phyloP scores from a whole-genome alignment of 1,139 yeast species.

The Hyphopichia wangnamkhiaoensis region DNA sequence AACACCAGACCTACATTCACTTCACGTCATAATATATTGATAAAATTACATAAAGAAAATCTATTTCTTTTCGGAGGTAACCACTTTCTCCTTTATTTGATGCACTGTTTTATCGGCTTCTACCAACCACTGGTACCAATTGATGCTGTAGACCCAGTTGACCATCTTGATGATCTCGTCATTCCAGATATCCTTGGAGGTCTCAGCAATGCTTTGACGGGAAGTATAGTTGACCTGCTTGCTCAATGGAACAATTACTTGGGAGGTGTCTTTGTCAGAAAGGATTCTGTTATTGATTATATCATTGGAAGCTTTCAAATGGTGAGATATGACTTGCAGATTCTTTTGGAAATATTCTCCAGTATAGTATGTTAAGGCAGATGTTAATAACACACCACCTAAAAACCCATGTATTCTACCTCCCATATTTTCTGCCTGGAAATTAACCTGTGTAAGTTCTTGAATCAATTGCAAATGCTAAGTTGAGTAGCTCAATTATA shows the following conservation, averaged over 20 bases:
- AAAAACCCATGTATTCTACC: conserved; percentile 73
- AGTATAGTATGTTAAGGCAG: conserved; percentile 66
- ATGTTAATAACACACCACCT: conserved; percentile 66
- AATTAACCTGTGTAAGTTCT: no score
- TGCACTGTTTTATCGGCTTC: conserved; percentile 36
- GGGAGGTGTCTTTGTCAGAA: conserved; percentile 36
- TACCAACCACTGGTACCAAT: conserved; percentile 48
- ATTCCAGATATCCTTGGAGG: conserved; percentile 82
- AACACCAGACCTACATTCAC: no score
- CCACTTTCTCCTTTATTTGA: conserved; percentile 34
- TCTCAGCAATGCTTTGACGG: conserved; percentile 49
- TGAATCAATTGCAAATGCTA: no score
- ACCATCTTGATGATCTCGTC: conserved; percentile 68
- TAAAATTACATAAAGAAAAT: background rate
- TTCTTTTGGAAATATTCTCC: conserved; percentile 57
- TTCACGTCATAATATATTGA: no score
- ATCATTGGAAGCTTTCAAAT: conserved; percentile 49
- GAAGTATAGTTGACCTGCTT: conserved; percentile 33
- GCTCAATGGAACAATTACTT: conserved; percentile 38
- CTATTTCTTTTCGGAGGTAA: conserved; percentile 23
- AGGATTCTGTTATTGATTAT: conserved; percentile 53
- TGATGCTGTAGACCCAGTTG: conserved; percentile 62
- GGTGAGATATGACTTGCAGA: conserved; percentile 46
- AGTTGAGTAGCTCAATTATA: no score
- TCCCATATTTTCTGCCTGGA: conserved; percentile 36